phyloP scores from a whole-genome alignment of 116 monocot species.

The Posidonia oceanica region DNA sequence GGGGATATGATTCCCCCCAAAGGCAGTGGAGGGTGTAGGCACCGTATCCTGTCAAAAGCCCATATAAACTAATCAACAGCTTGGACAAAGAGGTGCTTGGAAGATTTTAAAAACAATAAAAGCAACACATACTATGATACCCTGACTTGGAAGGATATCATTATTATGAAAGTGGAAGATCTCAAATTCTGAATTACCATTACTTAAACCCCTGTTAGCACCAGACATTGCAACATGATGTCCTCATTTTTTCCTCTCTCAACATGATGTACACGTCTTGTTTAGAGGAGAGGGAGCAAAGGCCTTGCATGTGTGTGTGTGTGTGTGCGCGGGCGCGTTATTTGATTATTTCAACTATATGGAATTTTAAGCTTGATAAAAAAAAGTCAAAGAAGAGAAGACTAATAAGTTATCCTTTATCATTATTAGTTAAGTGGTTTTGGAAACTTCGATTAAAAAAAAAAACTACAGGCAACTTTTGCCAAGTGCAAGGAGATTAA shows the following conservation, averaged over 20 bases:
- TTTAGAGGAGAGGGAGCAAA: constrained; percentile 3
- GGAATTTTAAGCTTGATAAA: too few species aligned
- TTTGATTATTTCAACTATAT: too few species aligned
- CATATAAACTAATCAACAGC: background rate
- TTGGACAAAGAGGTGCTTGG: background rate
- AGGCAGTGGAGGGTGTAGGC: constrained; percentile 1
- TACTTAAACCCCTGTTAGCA: background rate
- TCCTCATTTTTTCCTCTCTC: background rate
- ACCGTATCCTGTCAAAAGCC: background rate
- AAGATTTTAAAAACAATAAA: background rate
- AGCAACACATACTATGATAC: background rate
- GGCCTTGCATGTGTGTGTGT: too few species aligned
- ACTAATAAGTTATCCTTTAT: too few species aligned
- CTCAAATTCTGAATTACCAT: background rate
- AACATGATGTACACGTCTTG: background rate
- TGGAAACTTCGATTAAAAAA: too few species aligned
- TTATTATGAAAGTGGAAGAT: background rate
- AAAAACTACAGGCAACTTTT: too few species aligned
- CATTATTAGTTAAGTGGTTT: too few species aligned
- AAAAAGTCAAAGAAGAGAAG: too few species aligned
- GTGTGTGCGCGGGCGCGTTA: too few species aligned
- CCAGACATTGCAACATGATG: constrained; percentile 2
- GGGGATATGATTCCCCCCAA: constrained; percentile 5
- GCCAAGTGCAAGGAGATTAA: too few species aligned
- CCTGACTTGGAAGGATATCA: background rate